Conservation (phyloP, 805 yeast species). For the Starmera caribaea region DNA sequence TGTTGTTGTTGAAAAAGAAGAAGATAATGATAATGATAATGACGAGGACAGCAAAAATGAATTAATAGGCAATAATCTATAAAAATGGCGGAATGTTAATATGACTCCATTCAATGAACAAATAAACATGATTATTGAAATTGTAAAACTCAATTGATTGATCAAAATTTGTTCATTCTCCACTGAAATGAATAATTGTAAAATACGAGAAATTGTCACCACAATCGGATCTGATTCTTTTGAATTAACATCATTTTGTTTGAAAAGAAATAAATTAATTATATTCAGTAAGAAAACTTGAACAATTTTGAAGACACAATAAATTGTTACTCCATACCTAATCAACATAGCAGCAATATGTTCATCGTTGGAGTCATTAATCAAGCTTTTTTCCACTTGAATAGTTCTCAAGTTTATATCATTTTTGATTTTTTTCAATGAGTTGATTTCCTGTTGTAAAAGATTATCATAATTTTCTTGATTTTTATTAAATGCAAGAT, state of each 20-base stretch:
- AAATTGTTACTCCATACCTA: conserved; percentile 17
- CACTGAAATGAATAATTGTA: conserved; percentile 22
- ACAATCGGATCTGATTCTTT: conserved; percentile 28
- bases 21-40: conserved; percentile 12
- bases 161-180: conserved; percentile 26
- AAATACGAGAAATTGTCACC: conserved; percentile 24
- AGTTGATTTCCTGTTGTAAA: conserved; percentile 10
- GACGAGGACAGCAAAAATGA: conserved; percentile 15
- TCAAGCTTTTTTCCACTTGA: conserved; percentile 5
- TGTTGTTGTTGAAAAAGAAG: conserved; percentile 6
- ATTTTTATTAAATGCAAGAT: conserved; percentile 5
- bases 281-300: conserved; percentile 21
- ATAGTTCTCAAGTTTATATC: conserved; percentile 13
- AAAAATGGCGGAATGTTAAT: conserved; percentile 47
- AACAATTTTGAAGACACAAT: conserved; percentile 26
- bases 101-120: conserved; percentile 59
- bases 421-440: conserved; percentile 14
- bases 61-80: conserved; percentile 26
- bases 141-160: conserved; percentile 32
- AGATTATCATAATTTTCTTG: conserved; percentile 2
- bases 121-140: conserved; percentile 50
- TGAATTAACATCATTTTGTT: conserved; percentile 10
- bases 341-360: not conserved
- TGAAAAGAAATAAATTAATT: conserved; percentile 15
- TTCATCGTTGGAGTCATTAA: not conserved